phyloP scores from a whole-genome alignment of 306 rosid genomes.

The Psophocarpus tetragonolobus region DNA sequence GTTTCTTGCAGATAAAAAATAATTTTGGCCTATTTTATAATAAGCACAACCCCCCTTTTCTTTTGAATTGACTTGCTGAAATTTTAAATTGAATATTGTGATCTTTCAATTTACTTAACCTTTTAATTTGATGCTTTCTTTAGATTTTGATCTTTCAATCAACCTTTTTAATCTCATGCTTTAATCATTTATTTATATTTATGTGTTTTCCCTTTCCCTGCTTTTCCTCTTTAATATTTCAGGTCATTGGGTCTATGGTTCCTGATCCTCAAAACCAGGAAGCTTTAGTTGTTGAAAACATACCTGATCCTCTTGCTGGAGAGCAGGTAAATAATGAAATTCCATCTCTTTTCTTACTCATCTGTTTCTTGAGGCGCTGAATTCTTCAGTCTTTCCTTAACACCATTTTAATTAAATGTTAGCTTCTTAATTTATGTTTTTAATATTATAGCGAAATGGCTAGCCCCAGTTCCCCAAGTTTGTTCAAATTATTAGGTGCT shows the following conservation, averaged over 20 bases:
- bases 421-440: background rate
- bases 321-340: constrained; percentile 72
- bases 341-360: constrained; percentile 1
- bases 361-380: constrained; percentile 7
- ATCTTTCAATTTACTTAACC: background rate
- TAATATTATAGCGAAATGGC: background rate
- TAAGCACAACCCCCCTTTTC: background rate
- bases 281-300: constrained; percentile 74
- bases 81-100: background rate
- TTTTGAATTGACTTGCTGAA: background rate
- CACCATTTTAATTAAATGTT: background rate
- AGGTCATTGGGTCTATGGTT: constrained; percentile 62
- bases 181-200: background rate
- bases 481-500: background rate
- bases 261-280: constrained; percentile 76
- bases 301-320: constrained; percentile 86
- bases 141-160: background rate
- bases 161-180: background rate
- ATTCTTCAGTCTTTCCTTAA: background rate
- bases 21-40: background rate
- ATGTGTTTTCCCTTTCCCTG: background rate
- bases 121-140: background rate
- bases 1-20: too few relatives aligned
- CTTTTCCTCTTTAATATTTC: constrained; percentile 30
- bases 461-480: background rate